These are phyloP conservation scores for Nemophila menziesii DNA, from an alignment of 257 asterid species.

Conservation along the genomic window DNA sequence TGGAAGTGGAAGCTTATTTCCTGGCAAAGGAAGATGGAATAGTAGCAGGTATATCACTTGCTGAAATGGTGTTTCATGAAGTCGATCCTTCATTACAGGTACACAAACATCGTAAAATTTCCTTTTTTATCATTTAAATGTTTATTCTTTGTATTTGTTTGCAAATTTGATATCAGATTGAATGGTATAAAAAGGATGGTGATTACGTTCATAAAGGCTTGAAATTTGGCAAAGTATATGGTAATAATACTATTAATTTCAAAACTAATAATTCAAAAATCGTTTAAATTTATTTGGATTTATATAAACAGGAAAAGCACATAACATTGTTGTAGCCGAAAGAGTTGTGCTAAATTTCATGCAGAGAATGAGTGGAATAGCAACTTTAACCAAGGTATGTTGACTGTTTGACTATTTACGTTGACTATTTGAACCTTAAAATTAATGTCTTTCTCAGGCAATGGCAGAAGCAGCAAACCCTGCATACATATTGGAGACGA, in stretches of 20 bases:
- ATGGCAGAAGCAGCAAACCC: conserved; percentile 96
- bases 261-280: background rate
- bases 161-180: conserved; percentile 35
- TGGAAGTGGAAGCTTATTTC: conserved; percentile 86
- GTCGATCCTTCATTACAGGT: conserved; percentile 90
- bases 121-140: background rate
- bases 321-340: conserved; percentile 82
- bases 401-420: background rate
- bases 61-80: conserved; percentile 78
- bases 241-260: conserved; percentile 24
- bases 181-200: conserved; percentile 77
- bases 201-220: conserved; percentile 74
- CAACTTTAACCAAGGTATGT: conserved; percentile 83
- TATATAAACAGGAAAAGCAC: conserved; percentile 63
- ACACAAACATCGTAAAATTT: conserved; percentile 4
- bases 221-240: conserved; percentile 82
- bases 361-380: conserved; percentile 99
- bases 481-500: conserved; percentile 75
- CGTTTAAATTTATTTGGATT: conserved; percentile 1
- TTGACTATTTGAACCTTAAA: background rate
- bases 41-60: conserved; percentile 81
- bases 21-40: conserved; percentile 92
- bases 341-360: conserved; percentile 95
- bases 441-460: conserved; percentile 36
- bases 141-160: background rate